Evolutionary conservation across 129 eudicot genomes (phyloP), one percentile per base, ranked within the genome.

Genomic region (Logfia minima): DNA sequence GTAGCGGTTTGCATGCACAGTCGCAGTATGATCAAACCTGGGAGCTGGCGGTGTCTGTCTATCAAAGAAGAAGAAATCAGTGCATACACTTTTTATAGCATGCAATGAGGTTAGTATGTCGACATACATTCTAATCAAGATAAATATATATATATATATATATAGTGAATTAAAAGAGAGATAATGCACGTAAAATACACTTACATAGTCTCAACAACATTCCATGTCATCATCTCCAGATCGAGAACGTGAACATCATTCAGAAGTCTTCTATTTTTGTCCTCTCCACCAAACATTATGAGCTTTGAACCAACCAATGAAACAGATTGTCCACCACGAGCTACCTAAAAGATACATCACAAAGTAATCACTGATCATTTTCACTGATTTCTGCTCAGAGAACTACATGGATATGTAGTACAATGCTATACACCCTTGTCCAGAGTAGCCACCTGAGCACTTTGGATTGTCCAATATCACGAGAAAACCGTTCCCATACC

Each of bases 261-360:
- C 76, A 89, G 70, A 62, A 91, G 82, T 34, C 74, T 72, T 67
- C 98, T 79, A 45, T 78, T 76, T 77, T 72, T 72, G 79, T 87
- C 98, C 90, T 91, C 96, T 55, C 98, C 98, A 76, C 98, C 98
- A 81, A 94, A 94, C 97, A 94, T 89, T 79, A 94, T 79, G 61
- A 94, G 88, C 80, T 84, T 94, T 24, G 97, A 89, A 62, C 96
- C 97, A 75, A 91, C 85, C 81, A 89, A 66, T 17, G 98, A 85
- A 37, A 91, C 84, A 55, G 98, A 94, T 70, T 94, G 96, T 77
- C 98, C 98, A 77, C 89, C 85, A 53, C 98, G 92, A 81, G 96
- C 91, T 77, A 89, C 86, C 98, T 93, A 66, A 60, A 70, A 53
- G 66, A 70, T 60, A 29, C 69, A 72, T 64, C 82, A 74, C 35